Conservation (phyloP, 73 alveolate species). For the Tetrahymena thermophila region DNA sequence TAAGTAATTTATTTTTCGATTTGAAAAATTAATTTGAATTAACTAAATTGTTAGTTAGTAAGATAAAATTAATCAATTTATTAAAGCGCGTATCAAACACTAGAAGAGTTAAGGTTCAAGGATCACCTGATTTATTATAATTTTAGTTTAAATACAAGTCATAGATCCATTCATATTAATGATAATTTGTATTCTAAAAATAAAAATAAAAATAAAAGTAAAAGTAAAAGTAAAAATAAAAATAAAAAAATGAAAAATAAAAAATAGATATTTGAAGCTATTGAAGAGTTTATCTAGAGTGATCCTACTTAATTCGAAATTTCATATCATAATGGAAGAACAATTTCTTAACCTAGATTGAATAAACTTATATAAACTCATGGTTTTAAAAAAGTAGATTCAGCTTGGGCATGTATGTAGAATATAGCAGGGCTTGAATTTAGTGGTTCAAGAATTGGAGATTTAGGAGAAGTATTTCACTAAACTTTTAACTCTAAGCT, state of each 20-base stretch:
- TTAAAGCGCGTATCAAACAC: no score
- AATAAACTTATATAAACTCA: neutral
- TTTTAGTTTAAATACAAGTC: no score
- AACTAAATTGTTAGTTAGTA: no score
- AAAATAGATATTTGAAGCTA: neutral
- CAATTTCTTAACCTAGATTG: neutral
- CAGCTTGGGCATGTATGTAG: neutral
- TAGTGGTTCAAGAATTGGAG: constrained; percentile 7
- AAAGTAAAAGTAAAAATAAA: no score
- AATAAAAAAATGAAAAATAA: neutral
- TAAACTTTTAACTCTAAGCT: constrained; percentile 10
- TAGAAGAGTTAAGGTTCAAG: no score
- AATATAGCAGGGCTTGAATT: constrained; percentile 10
- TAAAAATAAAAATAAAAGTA: no score
- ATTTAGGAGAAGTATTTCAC: constrained; percentile 15
- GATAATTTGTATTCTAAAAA: no score
- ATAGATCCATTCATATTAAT: neutral
- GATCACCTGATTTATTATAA: no score
- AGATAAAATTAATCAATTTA: no score
- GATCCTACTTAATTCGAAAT: neutral
- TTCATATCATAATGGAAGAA: neutral
- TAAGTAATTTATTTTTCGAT: no score
- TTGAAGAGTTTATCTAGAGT: neutral
- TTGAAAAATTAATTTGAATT: no score
- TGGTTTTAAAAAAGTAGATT: neutral